Evolutionary conservation across 2,329 filamentous ascomycete species (phyloP), one percentile per base, ranked within the genome.

Genomic region (Alternaria dauci): DNA sequence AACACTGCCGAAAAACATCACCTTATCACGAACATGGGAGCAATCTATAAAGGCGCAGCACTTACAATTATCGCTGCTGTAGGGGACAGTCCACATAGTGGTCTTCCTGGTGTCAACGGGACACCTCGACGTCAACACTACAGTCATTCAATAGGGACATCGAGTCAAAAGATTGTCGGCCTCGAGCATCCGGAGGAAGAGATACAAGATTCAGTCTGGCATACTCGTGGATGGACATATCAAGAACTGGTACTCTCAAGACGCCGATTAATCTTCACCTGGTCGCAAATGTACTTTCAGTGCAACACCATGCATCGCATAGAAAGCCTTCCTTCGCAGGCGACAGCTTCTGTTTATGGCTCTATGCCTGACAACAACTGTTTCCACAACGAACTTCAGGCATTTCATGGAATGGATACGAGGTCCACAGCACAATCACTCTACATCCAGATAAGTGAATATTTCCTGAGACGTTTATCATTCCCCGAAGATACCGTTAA

Each of bases 151-250:
- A 16, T n/a, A 18, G 34, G 34, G 14, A 38, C 16, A n/a, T 18
- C 34, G 8, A 8, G 34, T 9, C 34, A 38, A 38, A 7, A 4
- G 16, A 38, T 38, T 0, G 0, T 38, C 7, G 3, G 16, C 34
- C 6, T 38, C 8, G 16, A n/a, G 16, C n/a, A 8, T 16, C 34
- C 7, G 0, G 0, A 8, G 0, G 0, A 18, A 0, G 34, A 18
- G 0, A 38, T 38, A 38, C 0, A 4, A 0, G 1, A 18, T 4
- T 38, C 34, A 4, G 16, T 38, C 7, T n/a, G 34, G 34, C 3
- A 38, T 18, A 38, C 5, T 38, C 34, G 34, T 38, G 34, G 34
- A 38, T 38, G 34, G 34, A n/a, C 34, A 9, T 38, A 4, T 2
- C 34, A 38, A 38, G 16, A n/a, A 8, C 2, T 38, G 7, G 16